Evolutionary conservation across 192 early-diverging fungal species (phyloP).

Genomic region (Haplosporangium gracile): DNA sequence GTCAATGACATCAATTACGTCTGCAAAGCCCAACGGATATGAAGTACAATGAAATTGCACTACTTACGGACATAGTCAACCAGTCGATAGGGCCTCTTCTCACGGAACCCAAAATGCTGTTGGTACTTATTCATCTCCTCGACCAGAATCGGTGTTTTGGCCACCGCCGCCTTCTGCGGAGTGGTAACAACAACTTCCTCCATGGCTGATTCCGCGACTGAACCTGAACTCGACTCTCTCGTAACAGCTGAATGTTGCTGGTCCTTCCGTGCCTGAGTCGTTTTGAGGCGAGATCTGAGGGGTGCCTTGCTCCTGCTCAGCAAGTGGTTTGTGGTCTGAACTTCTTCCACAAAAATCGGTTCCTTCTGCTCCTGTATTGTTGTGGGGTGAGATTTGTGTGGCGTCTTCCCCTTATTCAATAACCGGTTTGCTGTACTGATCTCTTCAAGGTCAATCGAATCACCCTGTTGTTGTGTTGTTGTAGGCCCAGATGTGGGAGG

Average conservation of each 20-base stretch:
- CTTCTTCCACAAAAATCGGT: background rate
- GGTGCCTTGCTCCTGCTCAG: background rate
- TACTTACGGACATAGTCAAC: conserved; percentile 38
- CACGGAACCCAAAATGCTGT: background rate
- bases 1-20: background rate
- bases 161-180: too few relatives aligned
- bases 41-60: background rate
- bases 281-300: background rate
- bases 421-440: too few relatives aligned
- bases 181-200: background rate
- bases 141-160: too few relatives aligned
- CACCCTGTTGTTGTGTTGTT: too few relatives aligned
- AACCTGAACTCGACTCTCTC: background rate
- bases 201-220: background rate
- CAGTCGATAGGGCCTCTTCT: conserved; percentile 8
- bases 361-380: background rate
- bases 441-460: too few relatives aligned
- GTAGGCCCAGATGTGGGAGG: too few relatives aligned
- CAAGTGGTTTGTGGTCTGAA: background rate
- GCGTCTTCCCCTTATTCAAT: too few relatives aligned
- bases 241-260: too few relatives aligned
- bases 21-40: background rate
- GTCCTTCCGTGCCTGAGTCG: background rate
- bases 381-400: too few relatives aligned
- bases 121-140: background rate